These are phyloP conservation scores for Gastrolobium bilobum DNA, from an alignment of 306 rosid species.

Conservation along the genomic window DNA sequence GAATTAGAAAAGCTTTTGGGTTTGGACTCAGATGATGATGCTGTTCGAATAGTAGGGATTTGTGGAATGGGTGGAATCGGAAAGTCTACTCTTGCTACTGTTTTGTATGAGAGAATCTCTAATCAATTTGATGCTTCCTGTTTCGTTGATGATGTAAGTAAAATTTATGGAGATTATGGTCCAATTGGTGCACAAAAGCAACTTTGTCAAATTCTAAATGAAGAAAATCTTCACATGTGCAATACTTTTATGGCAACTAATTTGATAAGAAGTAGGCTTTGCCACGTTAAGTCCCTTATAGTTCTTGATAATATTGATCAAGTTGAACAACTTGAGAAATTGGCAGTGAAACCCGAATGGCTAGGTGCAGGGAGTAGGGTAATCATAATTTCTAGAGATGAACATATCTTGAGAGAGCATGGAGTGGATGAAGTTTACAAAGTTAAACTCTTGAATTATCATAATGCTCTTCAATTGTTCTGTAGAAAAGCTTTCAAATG, in stretches of 20 bases:
- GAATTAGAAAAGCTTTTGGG: neutral
- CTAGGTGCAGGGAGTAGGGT: conserved; percentile 37
- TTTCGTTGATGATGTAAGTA: conserved; percentile 23
- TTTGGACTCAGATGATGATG: neutral
- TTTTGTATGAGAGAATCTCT: conserved; percentile 17
- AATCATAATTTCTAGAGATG: conserved; percentile 32
- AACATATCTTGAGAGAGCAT: conserved; percentile 21
- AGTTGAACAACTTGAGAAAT: conserved; percentile 1
- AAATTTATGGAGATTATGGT: neutral
- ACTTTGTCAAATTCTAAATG: conserved; percentile 15
- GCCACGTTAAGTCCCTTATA: neutral
- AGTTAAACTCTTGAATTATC: neutral
- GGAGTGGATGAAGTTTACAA: conserved; percentile 14
- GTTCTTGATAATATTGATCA: conserved; percentile 41
- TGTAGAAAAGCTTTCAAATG: conserved; percentile 43
- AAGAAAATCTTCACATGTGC: neutral
- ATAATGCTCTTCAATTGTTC: conserved; percentile 18
- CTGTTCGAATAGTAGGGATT: conserved; percentile 29
- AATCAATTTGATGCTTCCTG: conserved; percentile 4
- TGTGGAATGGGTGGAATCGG: conserved; percentile 25
- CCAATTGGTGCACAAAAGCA: conserved; percentile 28
- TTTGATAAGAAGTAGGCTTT: conserved; percentile 14
- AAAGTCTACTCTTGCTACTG: conserved; percentile 19
- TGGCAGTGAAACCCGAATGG: neutral
- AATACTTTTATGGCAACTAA: neutral